A percentile compares a stretch with the other conserved stretches of the same genome.
These are phyloP conservation scores for Tricholoma sp. DNA, from an alignment of 768 basidiomycete species.

Conservation along the genomic window DNA sequence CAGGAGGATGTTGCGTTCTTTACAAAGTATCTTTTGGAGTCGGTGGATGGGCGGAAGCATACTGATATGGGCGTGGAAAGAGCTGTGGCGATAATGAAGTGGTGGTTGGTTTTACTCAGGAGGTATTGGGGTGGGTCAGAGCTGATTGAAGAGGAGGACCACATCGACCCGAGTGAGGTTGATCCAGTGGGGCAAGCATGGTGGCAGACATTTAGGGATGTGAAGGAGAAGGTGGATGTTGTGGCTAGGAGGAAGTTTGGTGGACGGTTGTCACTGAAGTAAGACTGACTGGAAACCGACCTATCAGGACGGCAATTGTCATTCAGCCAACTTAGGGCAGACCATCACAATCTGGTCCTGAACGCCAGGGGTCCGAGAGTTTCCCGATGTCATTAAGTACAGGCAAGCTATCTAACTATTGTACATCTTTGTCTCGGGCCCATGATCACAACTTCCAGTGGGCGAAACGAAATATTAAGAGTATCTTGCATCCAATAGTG, in stretches of 20 bases:
- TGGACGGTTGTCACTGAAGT: constrained; percentile 60
- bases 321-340: too few relatives aligned
- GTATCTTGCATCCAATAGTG: too few relatives aligned
- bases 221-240: constrained; percentile 64
- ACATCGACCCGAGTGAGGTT: constrained; percentile 24
- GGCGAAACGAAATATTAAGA: too few relatives aligned
- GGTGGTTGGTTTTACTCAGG: constrained; percentile 75
- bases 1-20: constrained; percentile 73
- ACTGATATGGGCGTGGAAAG: constrained; percentile 62
- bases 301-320: too few relatives aligned
- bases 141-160: constrained; percentile 30
- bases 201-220: constrained; percentile 76
- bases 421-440: too few relatives aligned
- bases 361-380: too few relatives aligned
- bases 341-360: too few relatives aligned
- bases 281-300: constrained; percentile 10
- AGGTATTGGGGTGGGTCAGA: constrained; percentile 60
- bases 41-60: constrained; percentile 50
- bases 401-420: too few relatives aligned
- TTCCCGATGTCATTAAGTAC: too few relatives aligned
- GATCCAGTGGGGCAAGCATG: constrained; percentile 60
- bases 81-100: constrained; percentile 67
- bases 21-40: constrained; percentile 63
- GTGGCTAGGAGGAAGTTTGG: constrained; percentile 67
- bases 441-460: too few relatives aligned